Conservation (phyloP, 805 yeast genomes). For the Ogataea trehaloabstinens region DNA sequence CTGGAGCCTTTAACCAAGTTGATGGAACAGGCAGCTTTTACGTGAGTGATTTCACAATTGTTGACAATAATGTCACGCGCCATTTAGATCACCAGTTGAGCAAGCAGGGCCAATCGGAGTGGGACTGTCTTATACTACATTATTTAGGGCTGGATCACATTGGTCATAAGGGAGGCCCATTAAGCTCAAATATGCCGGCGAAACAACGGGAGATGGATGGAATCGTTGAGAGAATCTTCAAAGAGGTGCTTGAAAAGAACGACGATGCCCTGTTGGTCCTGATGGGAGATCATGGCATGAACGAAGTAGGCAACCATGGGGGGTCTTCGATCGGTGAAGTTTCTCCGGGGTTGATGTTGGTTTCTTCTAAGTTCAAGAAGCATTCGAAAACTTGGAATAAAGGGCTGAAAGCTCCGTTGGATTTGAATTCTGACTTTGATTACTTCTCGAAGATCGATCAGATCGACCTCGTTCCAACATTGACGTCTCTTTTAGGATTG, state of each 20-base stretch:
- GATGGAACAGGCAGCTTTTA: constrained; percentile 95
- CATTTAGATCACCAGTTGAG: constrained; percentile 66
- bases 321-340: constrained; percentile 94
- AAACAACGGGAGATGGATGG: constrained; percentile 88
- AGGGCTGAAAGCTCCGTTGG: constrained; percentile 36
- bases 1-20: constrained; percentile 54
- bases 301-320: constrained; percentile 93
- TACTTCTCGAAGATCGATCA: constrained; percentile 60
- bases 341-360: constrained; percentile 71
- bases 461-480: constrained; percentile 71
- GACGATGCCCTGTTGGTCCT: constrained; percentile 63
- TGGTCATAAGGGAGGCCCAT: constrained; percentile 96
- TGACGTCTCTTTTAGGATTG: constrained; percentile 57
- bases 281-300: constrained; percentile 96
- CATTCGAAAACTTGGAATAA: constrained; percentile 21
- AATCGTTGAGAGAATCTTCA: constrained; percentile 53
- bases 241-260: constrained; percentile 25
- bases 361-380: constrained; percentile 57
- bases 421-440: constrained; percentile 41
- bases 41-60: constrained; percentile 93
- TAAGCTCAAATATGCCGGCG: constrained; percentile 70
- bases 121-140: constrained; percentile 90
- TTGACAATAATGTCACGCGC: constrained; percentile 88
- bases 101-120: constrained; percentile 35
- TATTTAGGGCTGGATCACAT: constrained; percentile 95